phyloP scores from a whole-genome alignment of 2,329 filamentous ascomycete genomes.

The Dactylellina parvicollis region DNA sequence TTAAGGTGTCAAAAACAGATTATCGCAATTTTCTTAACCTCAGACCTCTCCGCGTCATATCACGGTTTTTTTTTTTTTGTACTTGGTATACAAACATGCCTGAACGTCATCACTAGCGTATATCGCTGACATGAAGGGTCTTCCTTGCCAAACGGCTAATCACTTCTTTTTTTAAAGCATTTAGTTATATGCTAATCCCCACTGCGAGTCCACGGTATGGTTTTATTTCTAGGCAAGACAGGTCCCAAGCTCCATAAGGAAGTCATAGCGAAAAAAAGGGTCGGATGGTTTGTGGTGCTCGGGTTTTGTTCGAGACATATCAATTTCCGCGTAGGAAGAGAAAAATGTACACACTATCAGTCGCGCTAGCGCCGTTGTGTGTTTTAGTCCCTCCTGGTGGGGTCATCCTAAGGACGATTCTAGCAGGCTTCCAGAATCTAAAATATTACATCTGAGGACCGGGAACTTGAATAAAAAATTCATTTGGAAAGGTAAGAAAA shows the following conservation, averaged over 20 bases:
- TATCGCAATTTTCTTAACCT: background rate
- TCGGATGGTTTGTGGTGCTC: conserved; percentile 4
- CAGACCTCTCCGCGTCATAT: background rate
- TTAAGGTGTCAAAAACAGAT: background rate
- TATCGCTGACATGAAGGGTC: background rate
- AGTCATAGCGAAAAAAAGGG: background rate
- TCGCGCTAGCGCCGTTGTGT: background rate
- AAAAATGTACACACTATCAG: background rate
- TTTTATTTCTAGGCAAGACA: conserved; percentile 7
- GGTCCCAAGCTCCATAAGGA: background rate
- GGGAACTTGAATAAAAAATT: no score
- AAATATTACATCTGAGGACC: no score
- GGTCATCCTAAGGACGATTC: background rate
- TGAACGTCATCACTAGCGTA: conserved; percentile 4
- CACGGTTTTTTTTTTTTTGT: background rate
- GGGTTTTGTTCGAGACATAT: background rate
- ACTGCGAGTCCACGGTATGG: background rate
- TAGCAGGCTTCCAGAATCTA: conserved; percentile 28
- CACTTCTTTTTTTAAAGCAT: background rate
- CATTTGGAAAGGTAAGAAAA: no score
- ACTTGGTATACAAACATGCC: background rate
- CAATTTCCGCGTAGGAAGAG: background rate
- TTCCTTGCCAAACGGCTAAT: no score
- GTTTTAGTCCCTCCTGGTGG: conserved; percentile 23
- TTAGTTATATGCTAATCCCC: background rate